Conservation (phyloP, 257 asterid genomes). For the Solanum okadae region DNA sequence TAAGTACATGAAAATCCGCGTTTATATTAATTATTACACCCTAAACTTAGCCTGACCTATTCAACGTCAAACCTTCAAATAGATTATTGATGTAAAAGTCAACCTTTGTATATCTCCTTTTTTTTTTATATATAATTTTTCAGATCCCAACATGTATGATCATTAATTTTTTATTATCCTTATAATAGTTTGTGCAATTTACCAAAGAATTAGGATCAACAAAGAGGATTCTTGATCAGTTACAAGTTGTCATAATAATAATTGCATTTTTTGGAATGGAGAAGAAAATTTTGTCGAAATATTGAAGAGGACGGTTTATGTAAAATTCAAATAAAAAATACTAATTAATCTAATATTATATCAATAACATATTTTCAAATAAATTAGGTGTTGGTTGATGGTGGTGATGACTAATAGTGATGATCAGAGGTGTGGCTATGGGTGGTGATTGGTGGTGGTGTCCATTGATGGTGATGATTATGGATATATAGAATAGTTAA, state of each 20-base stretch:
- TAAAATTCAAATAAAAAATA: too few species aligned
- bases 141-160: background rate
- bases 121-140: background rate
- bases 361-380: background rate
- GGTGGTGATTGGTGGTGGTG: background rate
- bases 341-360: too few species aligned
- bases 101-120: background rate
- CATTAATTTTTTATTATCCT: background rate
- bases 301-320: background rate
- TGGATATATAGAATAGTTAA: background rate
- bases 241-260: background rate
- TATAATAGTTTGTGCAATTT: background rate
- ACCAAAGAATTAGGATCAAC: background rate
- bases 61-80: background rate
- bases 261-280: background rate
- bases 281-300: background rate
- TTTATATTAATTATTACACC: background rate
- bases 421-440: too few species aligned
- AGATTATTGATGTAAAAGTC: background rate
- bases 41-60: background rate
- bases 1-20: background rate
- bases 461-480: background rate
- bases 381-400: background rate
- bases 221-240: background rate
- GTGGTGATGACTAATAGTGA: too few species aligned